A percentile compares a stretch with the other conserved stretches of the same genome.
Evolutionary conservation across 345 rosid genomes (phyloP).

Genomic region (Anastatica hierochuntica): DNA sequence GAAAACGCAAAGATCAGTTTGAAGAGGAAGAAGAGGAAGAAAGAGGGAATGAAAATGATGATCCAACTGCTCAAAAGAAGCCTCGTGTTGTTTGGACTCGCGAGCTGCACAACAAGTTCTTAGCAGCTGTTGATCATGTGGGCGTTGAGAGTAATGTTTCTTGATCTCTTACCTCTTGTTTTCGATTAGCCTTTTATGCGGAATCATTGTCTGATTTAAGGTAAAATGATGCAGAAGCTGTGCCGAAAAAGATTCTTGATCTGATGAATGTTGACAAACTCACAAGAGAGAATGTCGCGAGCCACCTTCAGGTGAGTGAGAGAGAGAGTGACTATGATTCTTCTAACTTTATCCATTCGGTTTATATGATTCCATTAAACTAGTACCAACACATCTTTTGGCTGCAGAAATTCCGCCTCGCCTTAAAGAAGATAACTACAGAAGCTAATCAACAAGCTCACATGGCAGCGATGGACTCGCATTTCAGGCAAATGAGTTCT

Average conservation of each 20-base stretch:
- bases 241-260: conserved; percentile 91
- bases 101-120: conserved; percentile 76
- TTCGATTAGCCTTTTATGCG: too few relatives aligned
- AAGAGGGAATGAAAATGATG: conserved; percentile 52
- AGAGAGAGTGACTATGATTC: too few relatives aligned
- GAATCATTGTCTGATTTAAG: too few relatives aligned
- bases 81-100: conserved; percentile 86
- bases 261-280: conserved; percentile 84
- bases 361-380: too few relatives aligned
- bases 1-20: conserved; percentile 71
- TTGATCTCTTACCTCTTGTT: too few relatives aligned
- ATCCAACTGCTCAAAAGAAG: conserved; percentile 61
- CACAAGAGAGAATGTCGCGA: conserved; percentile 88
- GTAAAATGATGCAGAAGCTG: conserved; percentile 80
- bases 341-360: too few relatives aligned
- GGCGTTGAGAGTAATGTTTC: conserved; percentile 89
- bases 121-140: conserved; percentile 70
- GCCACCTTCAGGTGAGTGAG: conserved; percentile 99
- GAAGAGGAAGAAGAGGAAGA: conserved; percentile 57
- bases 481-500: conserved; percentile 49
- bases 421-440: conserved; percentile 59
- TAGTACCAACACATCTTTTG: too few relatives aligned
- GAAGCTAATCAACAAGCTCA: conserved; percentile 59
- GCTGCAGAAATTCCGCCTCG: conserved; percentile 69
- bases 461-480: conserved; percentile 47